phyloP scores from a whole-genome alignment of 345 rosid genomes.

The Melastoma malabathricum region DNA sequence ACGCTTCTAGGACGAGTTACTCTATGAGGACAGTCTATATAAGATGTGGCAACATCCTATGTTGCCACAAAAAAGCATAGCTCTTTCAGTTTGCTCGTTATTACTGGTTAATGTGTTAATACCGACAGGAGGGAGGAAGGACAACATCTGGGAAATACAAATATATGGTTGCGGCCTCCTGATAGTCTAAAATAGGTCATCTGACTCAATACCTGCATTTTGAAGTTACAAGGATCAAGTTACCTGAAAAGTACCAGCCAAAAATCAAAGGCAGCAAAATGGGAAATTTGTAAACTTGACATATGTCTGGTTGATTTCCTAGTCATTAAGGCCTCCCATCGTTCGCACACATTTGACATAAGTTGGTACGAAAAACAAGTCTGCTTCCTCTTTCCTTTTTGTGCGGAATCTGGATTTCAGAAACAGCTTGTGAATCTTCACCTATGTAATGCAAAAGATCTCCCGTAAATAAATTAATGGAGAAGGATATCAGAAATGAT shows the following conservation, averaged over 20 bases:
- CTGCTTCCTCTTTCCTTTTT: slow-evolving; percentile 62
- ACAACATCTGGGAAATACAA: slow-evolving; percentile 66
- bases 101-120: background rate
- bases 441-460: slow-evolving; percentile 24
- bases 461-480: background rate
- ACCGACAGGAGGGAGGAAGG: background rate
- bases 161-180: slow-evolving; percentile 90
- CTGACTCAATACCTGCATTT: slow-evolving; percentile 61
- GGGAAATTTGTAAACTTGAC: slow-evolving; percentile 41
- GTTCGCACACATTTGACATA: slow-evolving; percentile 81
- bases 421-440: slow-evolving; percentile 64
- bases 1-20: no score
- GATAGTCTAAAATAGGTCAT: slow-evolving; percentile 89
- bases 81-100: no score
- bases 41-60: no score
- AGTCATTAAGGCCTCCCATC: slow-evolving; percentile 88
- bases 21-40: no score
- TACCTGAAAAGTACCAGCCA: background rate
- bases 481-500: no score
- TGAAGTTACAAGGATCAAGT: background rate
- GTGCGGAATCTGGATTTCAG: slow-evolving; percentile 61
- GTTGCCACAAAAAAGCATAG: no score
- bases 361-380: slow-evolving; percentile 90
- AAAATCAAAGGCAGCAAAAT: background rate
- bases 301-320: slow-evolving; percentile 76